Evolutionary conservation across 129 eudicot species (phyloP).

Genomic region (Artemisia tridentata): DNA sequence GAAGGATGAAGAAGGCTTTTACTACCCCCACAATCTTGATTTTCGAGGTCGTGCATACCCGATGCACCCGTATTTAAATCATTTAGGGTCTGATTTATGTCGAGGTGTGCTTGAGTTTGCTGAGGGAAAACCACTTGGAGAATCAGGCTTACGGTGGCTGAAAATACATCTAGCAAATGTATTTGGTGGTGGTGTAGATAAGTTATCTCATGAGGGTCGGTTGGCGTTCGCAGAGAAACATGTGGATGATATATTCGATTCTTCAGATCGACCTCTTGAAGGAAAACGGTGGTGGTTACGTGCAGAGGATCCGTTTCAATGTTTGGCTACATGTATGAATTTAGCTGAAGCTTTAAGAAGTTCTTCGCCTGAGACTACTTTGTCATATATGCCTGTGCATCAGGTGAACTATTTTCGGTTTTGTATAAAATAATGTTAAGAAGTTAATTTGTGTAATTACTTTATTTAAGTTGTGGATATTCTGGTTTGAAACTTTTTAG

Average conservation of each 20-base stretch:
- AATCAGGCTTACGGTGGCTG: conserved; percentile 85
- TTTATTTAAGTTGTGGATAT: neutral
- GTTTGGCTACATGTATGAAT: conserved; percentile 84
- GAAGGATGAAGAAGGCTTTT: conserved; percentile 95
- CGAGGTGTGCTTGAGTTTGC: conserved; percentile 93
- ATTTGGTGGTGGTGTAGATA: conserved; percentile 89
- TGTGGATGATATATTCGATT: conserved; percentile 83
- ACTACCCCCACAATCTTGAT: conserved; percentile 93
- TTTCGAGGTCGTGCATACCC: conserved; percentile 99
- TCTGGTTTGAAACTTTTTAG: conserved; percentile 32
- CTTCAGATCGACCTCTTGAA: conserved; percentile 95
- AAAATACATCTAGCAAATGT: conserved; percentile 86
- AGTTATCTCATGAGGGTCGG: conserved; percentile 76
- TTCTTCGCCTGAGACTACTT: conserved; percentile 67
- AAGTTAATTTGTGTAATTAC: neutral
- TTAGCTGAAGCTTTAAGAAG: conserved; percentile 79
- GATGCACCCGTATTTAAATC: conserved; percentile 92
- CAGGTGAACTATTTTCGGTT: conserved; percentile 46
- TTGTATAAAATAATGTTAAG: too few relatives aligned
- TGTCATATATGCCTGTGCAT: conserved; percentile 84
- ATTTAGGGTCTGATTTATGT: conserved; percentile 95
- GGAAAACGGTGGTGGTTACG: conserved; percentile 93
- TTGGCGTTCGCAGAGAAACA: conserved; percentile 71
- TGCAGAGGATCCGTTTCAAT: conserved; percentile 97
- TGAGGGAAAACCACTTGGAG: conserved; percentile 93